phyloP scores from a whole-genome alignment of 345 rosid genomes.

The Jatropha curcas region DNA sequence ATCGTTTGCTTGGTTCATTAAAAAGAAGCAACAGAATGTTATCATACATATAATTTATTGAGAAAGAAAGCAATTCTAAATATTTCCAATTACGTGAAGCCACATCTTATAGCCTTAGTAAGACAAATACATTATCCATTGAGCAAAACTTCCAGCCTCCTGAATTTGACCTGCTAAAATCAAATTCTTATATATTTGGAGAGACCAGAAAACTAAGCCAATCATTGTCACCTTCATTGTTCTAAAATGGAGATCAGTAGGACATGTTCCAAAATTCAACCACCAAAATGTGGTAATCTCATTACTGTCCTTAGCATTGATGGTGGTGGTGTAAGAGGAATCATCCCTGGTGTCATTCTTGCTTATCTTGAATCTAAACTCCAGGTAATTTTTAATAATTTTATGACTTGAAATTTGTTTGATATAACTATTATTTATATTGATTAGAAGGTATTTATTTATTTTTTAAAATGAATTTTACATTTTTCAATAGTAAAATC shows the following conservation, averaged over 20 bases:
- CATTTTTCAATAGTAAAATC: too few relatives aligned
- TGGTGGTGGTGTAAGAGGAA: slow-evolving; percentile 75
- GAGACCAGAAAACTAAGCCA: not conserved
- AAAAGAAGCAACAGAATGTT: too few relatives aligned
- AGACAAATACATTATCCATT: not conserved
- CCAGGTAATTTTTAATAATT: too few relatives aligned
- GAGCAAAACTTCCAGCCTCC: not conserved
- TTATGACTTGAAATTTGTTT: too few relatives aligned
- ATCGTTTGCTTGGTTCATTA: slow-evolving; percentile 3
- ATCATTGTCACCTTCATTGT: not conserved
- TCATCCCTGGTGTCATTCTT: slow-evolving; percentile 66
- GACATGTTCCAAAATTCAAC: slow-evolving; percentile 19
- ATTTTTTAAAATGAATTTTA: too few relatives aligned
- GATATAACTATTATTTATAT: too few relatives aligned
- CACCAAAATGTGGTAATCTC: slow-evolving; percentile 54
- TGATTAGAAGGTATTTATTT: too few relatives aligned
- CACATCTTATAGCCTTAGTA: not conserved
- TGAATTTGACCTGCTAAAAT: too few relatives aligned
- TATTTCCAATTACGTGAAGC: not conserved
- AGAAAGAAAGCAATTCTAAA: not conserved
- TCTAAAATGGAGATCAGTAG: slow-evolving; percentile 10
- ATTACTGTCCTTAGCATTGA: slow-evolving; percentile 69
- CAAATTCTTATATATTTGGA: too few relatives aligned
- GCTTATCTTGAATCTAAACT: slow-evolving; percentile 68
- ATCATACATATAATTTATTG: not conserved